Evolutionary conservation across 352 stramenopile genomes (phyloP).

Genomic region (Lagenidium sp.): DNA sequence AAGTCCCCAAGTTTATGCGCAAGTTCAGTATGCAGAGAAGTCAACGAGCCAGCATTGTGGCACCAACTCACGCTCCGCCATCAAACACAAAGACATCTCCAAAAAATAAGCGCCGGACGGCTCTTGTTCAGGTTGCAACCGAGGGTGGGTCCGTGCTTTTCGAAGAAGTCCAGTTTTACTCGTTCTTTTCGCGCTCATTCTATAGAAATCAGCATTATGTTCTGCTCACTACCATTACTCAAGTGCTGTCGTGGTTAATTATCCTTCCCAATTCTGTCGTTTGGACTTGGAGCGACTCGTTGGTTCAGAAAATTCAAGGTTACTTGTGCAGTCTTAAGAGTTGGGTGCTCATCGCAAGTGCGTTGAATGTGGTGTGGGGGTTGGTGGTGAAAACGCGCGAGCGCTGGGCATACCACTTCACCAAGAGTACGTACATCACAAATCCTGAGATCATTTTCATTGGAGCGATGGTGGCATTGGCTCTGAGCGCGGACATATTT

Average conservation of each 20-base stretch:
- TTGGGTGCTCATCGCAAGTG: conserved; percentile 5
- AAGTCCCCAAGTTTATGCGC: not conserved
- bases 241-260: conserved; percentile 11
- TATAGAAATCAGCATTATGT: conserved; percentile 11
- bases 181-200: conserved; percentile 16
- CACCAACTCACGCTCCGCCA: not conserved
- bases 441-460: conserved; percentile 8
- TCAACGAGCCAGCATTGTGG: too few relatives aligned
- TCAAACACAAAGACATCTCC: too few relatives aligned
- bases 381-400: conserved; percentile 2
- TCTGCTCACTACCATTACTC: conserved; percentile 6
- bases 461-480: conserved; percentile 1
- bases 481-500: conserved; percentile 5
- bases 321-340: conserved; percentile 7
- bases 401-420: conserved; percentile 1
- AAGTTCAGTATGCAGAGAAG: too few relatives aligned
- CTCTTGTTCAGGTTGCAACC: not conserved
- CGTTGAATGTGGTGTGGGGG: conserved; percentile 1
- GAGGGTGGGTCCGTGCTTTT: not conserved
- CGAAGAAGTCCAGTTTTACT: conserved; percentile 13
- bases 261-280: conserved; percentile 14
- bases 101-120: too few relatives aligned
- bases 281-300: conserved; percentile 9
- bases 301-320: conserved; percentile 4
- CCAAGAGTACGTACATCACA: conserved; percentile 1